Percentiles rank a stretch among this genome's conserved stretches.
Conservation (phyloP, 805 yeast genomes). For the Candida koratica region DNA sequence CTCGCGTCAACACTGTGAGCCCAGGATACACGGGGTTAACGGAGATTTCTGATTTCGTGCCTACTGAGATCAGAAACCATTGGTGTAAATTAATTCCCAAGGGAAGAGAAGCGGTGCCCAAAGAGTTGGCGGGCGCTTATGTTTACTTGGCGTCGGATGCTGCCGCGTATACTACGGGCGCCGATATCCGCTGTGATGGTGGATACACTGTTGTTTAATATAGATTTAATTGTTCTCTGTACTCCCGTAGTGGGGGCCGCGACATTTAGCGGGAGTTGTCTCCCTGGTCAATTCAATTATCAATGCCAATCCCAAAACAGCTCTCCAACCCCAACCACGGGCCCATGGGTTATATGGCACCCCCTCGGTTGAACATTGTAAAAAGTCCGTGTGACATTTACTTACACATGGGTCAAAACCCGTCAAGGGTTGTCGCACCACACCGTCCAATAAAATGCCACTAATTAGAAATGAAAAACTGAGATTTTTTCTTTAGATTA, state of each 20-base stretch:
- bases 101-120: conserved; percentile 72
- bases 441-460: conserved; percentile 6
- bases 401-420: too few relatives aligned
- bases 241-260: too few relatives aligned
- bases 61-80: conserved; percentile 29
- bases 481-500: conserved; percentile 6
- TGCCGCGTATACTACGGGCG: conserved; percentile 72
- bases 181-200: conserved; percentile 76
- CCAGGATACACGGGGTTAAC: conserved; percentile 80
- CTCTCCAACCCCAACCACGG: too few relatives aligned
- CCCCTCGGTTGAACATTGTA: too few relatives aligned
- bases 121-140: conserved; percentile 77
- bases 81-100: conserved; percentile 53
- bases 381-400: too few relatives aligned
- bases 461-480: conserved; percentile 9
- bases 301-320: too few relatives aligned
- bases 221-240: too few relatives aligned
- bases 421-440: conserved; percentile 5
- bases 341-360: too few relatives aligned
- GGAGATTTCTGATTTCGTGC: conserved; percentile 49
- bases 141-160: conserved; percentile 79
- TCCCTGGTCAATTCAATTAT: too few relatives aligned
- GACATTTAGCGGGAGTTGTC: too few relatives aligned
- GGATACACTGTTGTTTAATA: conserved; percentile 59
- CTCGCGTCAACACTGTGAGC: conserved; percentile 76